These are phyloP conservation scores for Trypanosoma lewisi DNA, from an alignment of 208 protist species.

Conservation along the genomic window DNA sequence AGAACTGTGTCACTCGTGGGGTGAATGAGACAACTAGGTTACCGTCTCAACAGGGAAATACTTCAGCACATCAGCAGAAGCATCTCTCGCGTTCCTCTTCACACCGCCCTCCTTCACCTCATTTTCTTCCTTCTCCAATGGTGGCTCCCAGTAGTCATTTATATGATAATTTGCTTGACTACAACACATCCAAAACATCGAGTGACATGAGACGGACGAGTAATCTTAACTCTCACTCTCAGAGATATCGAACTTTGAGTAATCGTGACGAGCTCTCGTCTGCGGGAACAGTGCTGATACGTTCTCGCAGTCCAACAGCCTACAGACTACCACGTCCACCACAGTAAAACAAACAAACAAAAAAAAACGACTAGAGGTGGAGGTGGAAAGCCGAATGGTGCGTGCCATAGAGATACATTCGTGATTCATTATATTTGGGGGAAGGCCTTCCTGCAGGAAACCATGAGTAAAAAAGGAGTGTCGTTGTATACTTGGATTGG, in stretches of 20 bases:
- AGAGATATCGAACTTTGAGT: not conserved
- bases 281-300: slow-evolving; percentile 12
- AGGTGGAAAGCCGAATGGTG: not conserved
- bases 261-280: slow-evolving; percentile 17
- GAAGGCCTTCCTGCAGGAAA: too few relatives aligned
- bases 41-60: not conserved
- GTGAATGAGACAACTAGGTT: not conserved
- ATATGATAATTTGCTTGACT: slow-evolving; percentile 16
- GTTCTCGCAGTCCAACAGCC: not conserved
- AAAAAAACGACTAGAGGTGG: not conserved
- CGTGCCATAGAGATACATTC: too few relatives aligned
- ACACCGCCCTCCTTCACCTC: too few relatives aligned
- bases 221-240: not conserved
- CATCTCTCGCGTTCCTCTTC: too few relatives aligned
- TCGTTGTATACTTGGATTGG: not conserved
- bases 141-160: not conserved
- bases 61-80: not conserved
- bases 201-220: not conserved
- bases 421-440: too few relatives aligned
- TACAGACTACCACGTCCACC: slow-evolving; percentile 5
- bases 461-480: not conserved
- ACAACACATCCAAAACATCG: not conserved
- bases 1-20: slow-evolving; percentile 4
- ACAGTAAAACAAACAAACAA: not conserved
- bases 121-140: not conserved